A percentile compares a stretch with the other conserved stretches of the same genome.
phyloP scores from a whole-genome alignment of 2,329 filamentous ascomycete genomes.

The Penicillium hordei region DNA sequence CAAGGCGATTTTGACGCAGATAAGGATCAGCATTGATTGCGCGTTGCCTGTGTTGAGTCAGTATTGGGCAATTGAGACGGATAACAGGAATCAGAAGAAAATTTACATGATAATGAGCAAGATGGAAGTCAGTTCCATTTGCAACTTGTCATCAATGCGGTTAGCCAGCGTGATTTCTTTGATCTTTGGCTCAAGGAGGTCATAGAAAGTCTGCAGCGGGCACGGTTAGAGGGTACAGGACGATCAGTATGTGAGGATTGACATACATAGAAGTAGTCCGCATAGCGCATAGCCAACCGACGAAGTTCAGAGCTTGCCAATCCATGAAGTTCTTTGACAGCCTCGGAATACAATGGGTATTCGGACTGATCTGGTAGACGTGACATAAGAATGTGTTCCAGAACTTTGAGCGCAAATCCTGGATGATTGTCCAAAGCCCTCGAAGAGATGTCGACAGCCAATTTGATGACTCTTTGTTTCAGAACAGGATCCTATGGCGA shows the following conservation, averaged over 20 bases:
- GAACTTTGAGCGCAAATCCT: constrained; percentile 79
- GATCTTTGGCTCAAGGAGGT: constrained; percentile 79
- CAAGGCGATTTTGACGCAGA: constrained; percentile 69
- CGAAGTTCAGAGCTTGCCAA: constrained; percentile 86
- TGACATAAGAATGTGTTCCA: constrained; percentile 87
- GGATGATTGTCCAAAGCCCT: constrained; percentile 74
- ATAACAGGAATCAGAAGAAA: neutral
- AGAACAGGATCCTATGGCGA: constrained; percentile 71
- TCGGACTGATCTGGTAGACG: constrained; percentile 72
- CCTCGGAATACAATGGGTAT: constrained; percentile 74
- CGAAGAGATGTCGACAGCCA: constrained; percentile 82
- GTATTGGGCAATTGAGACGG: neutral
- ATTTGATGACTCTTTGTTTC: constrained; percentile 74
- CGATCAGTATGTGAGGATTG: neutral
- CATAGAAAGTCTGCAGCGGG: constrained; percentile 68
- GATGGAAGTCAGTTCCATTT: constrained; percentile 84
- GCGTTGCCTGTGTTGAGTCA: constrained; percentile 63
- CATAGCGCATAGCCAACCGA: constrained; percentile 83
- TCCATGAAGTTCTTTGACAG: constrained; percentile 82
- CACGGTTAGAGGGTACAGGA: constrained; percentile 21
- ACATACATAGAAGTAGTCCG: constrained; percentile 77
- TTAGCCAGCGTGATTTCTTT: constrained; percentile 71
- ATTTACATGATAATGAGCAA: constrained; percentile 82
- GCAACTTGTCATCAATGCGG: constrained; percentile 76
- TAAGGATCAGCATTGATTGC: constrained; percentile 70